Conservation (phyloP, 768 basidiomycete genomes). For the Calvatia gigantea region DNA sequence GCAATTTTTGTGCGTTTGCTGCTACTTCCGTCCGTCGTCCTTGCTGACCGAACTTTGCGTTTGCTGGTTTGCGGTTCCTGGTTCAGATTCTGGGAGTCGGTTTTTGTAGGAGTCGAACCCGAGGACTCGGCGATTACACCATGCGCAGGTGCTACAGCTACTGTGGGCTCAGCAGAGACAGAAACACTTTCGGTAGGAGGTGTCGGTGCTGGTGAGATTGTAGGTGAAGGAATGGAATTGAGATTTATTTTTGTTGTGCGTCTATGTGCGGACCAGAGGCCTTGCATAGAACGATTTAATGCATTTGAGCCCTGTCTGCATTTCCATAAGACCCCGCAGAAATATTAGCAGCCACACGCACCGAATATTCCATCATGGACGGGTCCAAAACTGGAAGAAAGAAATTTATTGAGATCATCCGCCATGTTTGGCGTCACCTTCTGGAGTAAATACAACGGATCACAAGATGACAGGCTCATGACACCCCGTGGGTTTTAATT, state of each 20-base stretch:
- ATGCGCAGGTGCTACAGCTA: conserved; percentile 11
- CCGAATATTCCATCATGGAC: conserved; percentile 23
- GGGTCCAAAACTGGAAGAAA: not conserved
- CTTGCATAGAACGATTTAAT: conserved; percentile 78
- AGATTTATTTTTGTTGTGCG: conserved; percentile 65
- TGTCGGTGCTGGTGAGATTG: conserved; percentile 21
- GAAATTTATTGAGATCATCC: not conserved
- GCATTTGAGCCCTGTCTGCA: conserved; percentile 69
- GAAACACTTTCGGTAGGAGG: conserved; percentile 22
- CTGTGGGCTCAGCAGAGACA: conserved; percentile 16
- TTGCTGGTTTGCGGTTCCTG: conserved; percentile 33
- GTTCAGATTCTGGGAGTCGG: conserved; percentile 19
- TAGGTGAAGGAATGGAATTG: conserved; percentile 40
- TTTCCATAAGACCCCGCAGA: conserved; percentile 27
- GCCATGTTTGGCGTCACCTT: not conserved
- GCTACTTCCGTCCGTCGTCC: conserved; percentile 45
- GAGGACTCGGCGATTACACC: conserved; percentile 13
- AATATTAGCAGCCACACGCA: conserved; percentile 17
- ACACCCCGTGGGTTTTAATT: no score
- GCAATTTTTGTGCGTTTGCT: conserved; percentile 57
- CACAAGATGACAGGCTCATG: no score
- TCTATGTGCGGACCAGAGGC: conserved; percentile 64
- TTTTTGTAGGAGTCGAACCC: conserved; percentile 9
- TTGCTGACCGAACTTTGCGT: conserved; percentile 58
- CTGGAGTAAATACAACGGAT: not conserved